Conservation (phyloP, 306 rosid genomes). For the Bauhinia variegata region DNA sequence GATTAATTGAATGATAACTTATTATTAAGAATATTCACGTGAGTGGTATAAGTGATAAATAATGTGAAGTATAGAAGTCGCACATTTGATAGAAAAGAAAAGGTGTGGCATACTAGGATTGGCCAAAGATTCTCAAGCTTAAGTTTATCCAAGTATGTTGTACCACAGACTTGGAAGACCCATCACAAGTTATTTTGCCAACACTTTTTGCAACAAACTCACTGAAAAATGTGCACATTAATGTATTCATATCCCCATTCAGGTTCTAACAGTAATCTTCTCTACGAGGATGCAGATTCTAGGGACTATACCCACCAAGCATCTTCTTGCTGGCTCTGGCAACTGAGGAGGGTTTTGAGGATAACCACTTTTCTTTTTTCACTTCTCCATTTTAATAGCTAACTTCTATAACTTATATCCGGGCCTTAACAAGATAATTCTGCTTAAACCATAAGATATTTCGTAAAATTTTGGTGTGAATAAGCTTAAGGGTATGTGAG, state of each 20-base stretch:
- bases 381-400: background rate
- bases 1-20: background rate
- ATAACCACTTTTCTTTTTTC: background rate
- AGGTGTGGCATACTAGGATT: no score
- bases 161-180: no score
- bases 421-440: background rate
- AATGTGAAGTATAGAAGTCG: background rate
- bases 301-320: conserved; percentile 1
- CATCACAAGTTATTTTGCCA: no score
- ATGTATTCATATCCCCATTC: background rate
- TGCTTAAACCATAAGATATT: background rate
- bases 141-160: no score
- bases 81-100: no score
- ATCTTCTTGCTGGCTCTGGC: background rate
- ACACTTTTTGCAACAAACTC: no score
- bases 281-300: background rate
- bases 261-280: background rate
- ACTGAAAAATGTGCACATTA: background rate
- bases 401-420: background rate
- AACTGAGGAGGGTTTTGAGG: background rate
- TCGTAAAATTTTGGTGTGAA: background rate
- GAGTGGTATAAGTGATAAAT: background rate
- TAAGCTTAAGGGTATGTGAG: background rate
- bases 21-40: background rate
- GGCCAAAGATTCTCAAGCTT: no score